Base-by-base conservation (phyloP, 2,329 filamentous ascomycete genomes). In the Aureobasidium sp. region DNA sequence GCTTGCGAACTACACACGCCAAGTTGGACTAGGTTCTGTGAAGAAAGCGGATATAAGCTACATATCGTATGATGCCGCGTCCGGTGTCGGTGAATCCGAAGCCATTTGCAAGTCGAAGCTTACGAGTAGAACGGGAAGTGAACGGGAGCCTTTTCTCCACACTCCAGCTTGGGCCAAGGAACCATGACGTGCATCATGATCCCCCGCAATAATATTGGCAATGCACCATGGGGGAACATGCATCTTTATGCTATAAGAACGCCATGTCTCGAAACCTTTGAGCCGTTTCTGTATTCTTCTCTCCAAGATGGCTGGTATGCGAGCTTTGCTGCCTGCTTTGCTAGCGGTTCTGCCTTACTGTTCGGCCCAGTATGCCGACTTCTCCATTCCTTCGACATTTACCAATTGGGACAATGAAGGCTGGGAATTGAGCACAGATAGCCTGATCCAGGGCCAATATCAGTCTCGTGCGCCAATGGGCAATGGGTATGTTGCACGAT, bases 391-490 rank as follows among this genome's bases (percentile, higher is more conserved):
- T 11, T 64, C 63, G 14, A 59, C 58, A 22, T 65, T 56, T 45
- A 82, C 84, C 20, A 80, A 79, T 2, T 87, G 83, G 83, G 81
- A 86, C 69, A 79, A 84, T 64, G 75, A 78, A 25, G 79, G 80
- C 42, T 87, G 84, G 84, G 71, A 76, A 15, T 72, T 87, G 25
- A 77, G 75, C 5, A 85, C 82, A 11, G 80, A 76, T 12, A 70
- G 72, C 11, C 72, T 87, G 15, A 79, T 84, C 63, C 80, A 80
- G 72, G 82, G 83, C 34, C 78, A 84, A 67, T 84, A 82, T 67
- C 82, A 87, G 68, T 81, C 83, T 4, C 84, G 85, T 47, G 78
- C 84, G 20, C 81, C 81, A 14, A 75, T 85, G 42, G 82, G 82
- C 5, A 87, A 87, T 70, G 85, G 85, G 64, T 65, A 48, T 39